Evolutionary conservation across 176 grass and related monocot genomes (phyloP), one percentile per base, ranked within the genome.

Genomic region (Guadua angustifolia): DNA sequence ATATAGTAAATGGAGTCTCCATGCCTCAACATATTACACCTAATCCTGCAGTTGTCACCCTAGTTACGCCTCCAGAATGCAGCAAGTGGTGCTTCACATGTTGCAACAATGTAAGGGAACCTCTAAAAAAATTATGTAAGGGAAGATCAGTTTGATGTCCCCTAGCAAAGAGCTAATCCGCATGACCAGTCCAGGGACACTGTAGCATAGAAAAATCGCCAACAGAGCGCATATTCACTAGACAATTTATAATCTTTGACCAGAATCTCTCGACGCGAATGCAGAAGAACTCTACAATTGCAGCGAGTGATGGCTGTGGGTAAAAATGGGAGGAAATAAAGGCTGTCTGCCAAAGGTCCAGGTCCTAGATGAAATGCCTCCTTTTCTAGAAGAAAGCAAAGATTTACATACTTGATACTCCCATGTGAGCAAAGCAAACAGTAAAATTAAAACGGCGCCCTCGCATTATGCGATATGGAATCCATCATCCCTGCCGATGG

Each of bases 391-490:
- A 19, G 35, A 66, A 74, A 12, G 36, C 72, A 85, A 86, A 67
- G 47, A 79, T 79, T 9, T 57, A 73, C 66, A 61, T 55, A 22
- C 73, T 57, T 18, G 15, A 14, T 32, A 63, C 32, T 25, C 45
- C 18, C 43, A 49, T 71, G 70, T 7, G 56, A 67, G 46, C 15
- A 79, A 83, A 67, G 21, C 49, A 67, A 89, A 52, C 21, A 59
- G n/a, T 45, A 51, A 75, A 57, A 22, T 7, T 50, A 68, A 66
- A 78, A 86, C 51, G 21, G 22, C 38, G 47, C 26, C 1, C 16
- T 35, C 72, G 2, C 38, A 78, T 55, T 22, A 65, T 15, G 67
- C 18, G n/a, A 58, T 63, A 75, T n/a, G 77, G 82, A 85, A n/a
- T 76, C 82, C 59, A 67, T 52, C 32, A 56, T 26, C 53, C 45